phyloP scores from a whole-genome alignment of 768 basidiomycete genomes.

The Leccinum pellstonianum region DNA sequence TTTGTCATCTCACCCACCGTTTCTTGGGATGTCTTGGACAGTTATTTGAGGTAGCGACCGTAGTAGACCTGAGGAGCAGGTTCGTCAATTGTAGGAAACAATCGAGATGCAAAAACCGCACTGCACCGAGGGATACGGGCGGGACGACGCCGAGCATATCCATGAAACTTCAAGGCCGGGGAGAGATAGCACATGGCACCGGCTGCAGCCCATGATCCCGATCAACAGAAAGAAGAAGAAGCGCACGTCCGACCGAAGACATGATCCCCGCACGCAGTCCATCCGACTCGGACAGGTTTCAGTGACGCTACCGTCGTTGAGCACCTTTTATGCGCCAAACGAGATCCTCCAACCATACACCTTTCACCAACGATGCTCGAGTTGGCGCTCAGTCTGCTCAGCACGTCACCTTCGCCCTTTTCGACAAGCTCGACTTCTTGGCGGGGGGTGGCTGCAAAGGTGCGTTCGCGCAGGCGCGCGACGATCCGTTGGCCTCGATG shows the following conservation, averaged over 20 bases:
- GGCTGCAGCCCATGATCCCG: background rate
- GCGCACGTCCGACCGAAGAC: constrained; percentile 88
- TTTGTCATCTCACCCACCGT: constrained; percentile 95
- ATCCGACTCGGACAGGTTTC: constrained; percentile 64
- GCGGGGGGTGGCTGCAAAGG: constrained; percentile 55
- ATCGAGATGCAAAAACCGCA: constrained; percentile 27
- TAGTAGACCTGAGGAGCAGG: constrained; percentile 72
- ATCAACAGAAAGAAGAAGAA: background rate
- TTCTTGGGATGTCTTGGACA: constrained; percentile 91
- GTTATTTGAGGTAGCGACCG: constrained; percentile 88
- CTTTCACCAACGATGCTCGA: constrained; percentile 93
- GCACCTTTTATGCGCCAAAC: background rate
- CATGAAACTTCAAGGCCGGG: constrained; percentile 76
- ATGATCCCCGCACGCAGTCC: constrained; percentile 84
- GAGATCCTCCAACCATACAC: constrained; percentile 34
- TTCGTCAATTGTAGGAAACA: constrained; percentile 6
- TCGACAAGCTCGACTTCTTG: constrained; percentile 96
- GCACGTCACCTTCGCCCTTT: constrained; percentile 88
- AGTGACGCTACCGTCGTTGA: constrained; percentile 44
- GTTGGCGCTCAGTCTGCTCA: constrained; percentile 88
- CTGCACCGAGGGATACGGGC: constrained; percentile 80
- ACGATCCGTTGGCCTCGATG: no score
- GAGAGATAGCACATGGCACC: constrained; percentile 24
- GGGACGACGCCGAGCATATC: constrained; percentile 89
- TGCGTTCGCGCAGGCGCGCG: no score